Evolutionary conservation across 768 basidiomycete species (phyloP).

Genomic region (Leccinum disarticulatum): DNA sequence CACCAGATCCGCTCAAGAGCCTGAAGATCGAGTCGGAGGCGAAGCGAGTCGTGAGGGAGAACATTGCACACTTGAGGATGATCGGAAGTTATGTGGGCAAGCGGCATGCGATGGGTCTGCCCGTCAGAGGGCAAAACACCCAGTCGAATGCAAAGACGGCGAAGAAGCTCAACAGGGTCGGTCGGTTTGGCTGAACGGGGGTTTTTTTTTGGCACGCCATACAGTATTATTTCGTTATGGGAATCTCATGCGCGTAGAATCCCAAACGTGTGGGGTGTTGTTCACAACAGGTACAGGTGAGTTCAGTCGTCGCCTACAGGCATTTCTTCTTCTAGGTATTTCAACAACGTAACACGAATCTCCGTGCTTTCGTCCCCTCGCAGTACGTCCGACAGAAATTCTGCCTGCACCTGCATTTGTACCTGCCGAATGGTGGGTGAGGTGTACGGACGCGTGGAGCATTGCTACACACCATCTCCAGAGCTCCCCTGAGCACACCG

Average conservation of each 20-base stretch:
- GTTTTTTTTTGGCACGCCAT: constrained; percentile 4
- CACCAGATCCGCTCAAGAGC: constrained; percentile 63
- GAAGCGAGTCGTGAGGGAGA: constrained; percentile 77
- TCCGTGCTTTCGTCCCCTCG: constrained; percentile 94
- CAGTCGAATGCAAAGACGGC: constrained; percentile 90
- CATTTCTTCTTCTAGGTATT: constrained; percentile 95
- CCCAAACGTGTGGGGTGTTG: not conserved
- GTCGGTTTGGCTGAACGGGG: constrained; percentile 48
- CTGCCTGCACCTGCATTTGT: constrained; percentile 91
- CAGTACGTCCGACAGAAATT: constrained; percentile 87
- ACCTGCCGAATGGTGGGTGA: constrained; percentile 52
- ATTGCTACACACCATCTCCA: constrained; percentile 83
- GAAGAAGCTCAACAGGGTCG: constrained; percentile 83
- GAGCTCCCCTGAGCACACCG: constrained; percentile 86
- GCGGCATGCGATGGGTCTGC: constrained; percentile 90
- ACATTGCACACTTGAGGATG: constrained; percentile 89
- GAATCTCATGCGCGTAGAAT: constrained; percentile 4
- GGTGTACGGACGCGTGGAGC: constrained; percentile 9
- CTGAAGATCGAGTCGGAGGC: constrained; percentile 89
- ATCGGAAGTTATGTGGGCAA: constrained; percentile 94
- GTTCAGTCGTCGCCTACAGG: constrained; percentile 86
- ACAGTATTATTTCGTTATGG: constrained; percentile 8
- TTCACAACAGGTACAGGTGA: constrained; percentile 20
- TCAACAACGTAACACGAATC: constrained; percentile 85
- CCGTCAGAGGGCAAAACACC: constrained; percentile 94